These are phyloP conservation scores for Lasiodiplodia gonubiensis DNA, from an alignment of 2,329 filamentous ascomycete species.

Conservation along the genomic window DNA sequence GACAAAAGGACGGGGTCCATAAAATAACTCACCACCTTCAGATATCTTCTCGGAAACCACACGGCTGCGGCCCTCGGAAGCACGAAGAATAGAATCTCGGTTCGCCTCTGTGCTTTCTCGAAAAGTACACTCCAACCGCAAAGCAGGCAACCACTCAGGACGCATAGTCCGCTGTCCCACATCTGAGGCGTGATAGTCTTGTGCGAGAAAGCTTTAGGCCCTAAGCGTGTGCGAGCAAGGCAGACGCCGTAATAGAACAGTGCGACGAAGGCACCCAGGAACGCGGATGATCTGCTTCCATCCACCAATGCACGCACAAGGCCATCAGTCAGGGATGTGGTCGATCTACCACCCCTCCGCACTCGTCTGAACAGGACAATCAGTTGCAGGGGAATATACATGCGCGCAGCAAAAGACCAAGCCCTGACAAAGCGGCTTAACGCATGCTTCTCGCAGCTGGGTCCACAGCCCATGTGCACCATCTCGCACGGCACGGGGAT, in stretches of 20 bases:
- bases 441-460: constrained; percentile 75
- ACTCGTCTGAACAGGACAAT: constrained; percentile 33
- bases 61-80: constrained; percentile 78
- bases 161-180: constrained; percentile 69
- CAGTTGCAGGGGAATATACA: constrained; percentile 77
- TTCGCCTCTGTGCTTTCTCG: constrained; percentile 68
- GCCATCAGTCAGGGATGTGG: constrained; percentile 37
- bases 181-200: constrained; percentile 59
- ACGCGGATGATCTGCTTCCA: constrained; percentile 73
- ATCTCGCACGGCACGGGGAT: constrained; percentile 81
- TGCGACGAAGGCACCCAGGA: constrained; percentile 77
- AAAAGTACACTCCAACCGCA: constrained; percentile 84
- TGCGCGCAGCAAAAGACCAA: constrained; percentile 75
- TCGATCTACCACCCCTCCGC: constrained; percentile 30
- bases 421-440: constrained; percentile 69
- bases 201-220: constrained; percentile 69
- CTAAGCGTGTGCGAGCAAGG: constrained; percentile 73
- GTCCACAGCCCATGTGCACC: constrained; percentile 79
- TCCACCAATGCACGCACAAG: constrained; percentile 62
- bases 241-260: constrained; percentile 88
- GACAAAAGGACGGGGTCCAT: background rate
- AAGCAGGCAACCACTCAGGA: constrained; percentile 72
- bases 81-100: constrained; percentile 81
- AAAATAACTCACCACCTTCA: constrained; percentile 30
- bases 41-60: constrained; percentile 73